Base-by-base conservation (phyloP, 176 grass and related monocot species). In the Triticum dicoccoides region DNA sequence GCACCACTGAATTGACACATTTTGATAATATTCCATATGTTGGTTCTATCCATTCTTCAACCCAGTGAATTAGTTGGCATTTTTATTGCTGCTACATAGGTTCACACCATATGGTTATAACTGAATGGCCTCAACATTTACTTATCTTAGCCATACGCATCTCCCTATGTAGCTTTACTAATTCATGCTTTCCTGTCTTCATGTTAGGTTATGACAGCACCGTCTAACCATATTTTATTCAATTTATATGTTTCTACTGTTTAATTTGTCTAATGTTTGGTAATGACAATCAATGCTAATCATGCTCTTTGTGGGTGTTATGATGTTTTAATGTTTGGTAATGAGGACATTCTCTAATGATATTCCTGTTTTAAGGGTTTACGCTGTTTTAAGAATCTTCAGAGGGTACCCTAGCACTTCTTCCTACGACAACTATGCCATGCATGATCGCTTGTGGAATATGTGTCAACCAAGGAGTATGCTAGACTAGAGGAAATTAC, bases 401-500 rank as follows among this genome's bases (percentile, higher is more conserved):
- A 0, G 6, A 9, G 8, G 0, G 41, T 47, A 17, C 41, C 41
- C 11, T 27, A 47, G 71, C 5, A 74, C 71, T 15, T 73, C 70
- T 14, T 73, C 13, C 17, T 6, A 27, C 3, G 6, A 45, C 11
- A 23, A 71, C 35, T n/a, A 44, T 73, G 11, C 3, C 69, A 73
- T 73, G 69, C 69, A 73, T 73, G 21, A 73, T 73, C 21, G 32
- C 80, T 87, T 66, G 67, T 84, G 39, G 47, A 84, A 84, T 71
- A 64, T 73, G 65, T 87, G 61, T 79, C 84, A 75, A 34, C 52
- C 32, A 84, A 84, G 25, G 49, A 84, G 33, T 84, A 72, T 76
- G 73, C 49, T 20, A 83, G 72, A 11, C 84, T 73, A 68, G 80
- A 86, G 58, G 62, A 69, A 65, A 35, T 15, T 90, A 80, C 76